phyloP scores from a whole-genome alignment of 257 asterid genomes.

The Misopates orontium region DNA sequence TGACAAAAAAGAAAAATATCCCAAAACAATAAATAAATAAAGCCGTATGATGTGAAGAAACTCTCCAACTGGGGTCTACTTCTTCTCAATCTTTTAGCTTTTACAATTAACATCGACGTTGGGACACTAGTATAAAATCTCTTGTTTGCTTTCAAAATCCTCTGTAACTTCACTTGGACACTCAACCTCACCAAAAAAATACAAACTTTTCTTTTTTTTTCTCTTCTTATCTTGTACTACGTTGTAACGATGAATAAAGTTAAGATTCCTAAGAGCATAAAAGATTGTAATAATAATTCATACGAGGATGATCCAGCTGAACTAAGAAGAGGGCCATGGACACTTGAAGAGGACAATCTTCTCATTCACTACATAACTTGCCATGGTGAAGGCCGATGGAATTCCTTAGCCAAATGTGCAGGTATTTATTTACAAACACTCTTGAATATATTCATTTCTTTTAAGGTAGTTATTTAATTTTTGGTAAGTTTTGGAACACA shows the following conservation, averaged over 20 bases:
- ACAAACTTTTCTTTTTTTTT: too few species aligned
- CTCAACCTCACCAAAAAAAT: constrained; percentile 16
- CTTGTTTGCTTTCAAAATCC: constrained; percentile 19
- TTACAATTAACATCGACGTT: constrained; percentile 21
- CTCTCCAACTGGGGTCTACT: constrained; percentile 26
- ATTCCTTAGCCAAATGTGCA: constrained; percentile 63
- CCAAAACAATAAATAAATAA: not conserved
- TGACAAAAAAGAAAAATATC: too few species aligned
- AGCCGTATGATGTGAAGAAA: constrained; percentile 23
- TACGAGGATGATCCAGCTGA: constrained; percentile 26
- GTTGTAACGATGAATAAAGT: too few species aligned
- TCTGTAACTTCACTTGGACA: not conserved
- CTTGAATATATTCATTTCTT: not conserved
- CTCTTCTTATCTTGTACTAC: too few species aligned
- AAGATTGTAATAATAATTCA: not conserved
- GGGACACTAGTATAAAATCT: constrained; percentile 45
- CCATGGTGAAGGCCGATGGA: constrained; percentile 91
- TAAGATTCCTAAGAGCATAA: too few species aligned
- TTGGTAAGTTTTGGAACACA: not conserved
- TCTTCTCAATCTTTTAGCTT: not conserved
- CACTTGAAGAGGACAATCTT: constrained; percentile 81
- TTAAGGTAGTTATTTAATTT: not conserved
- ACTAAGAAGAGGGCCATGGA: constrained; percentile 90
- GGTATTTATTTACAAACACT: too few species aligned
- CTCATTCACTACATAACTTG: constrained; percentile 52